Evolutionary conservation across 129 eudicot species (phyloP).

Genomic region (Ambrosia trifida): DNA sequence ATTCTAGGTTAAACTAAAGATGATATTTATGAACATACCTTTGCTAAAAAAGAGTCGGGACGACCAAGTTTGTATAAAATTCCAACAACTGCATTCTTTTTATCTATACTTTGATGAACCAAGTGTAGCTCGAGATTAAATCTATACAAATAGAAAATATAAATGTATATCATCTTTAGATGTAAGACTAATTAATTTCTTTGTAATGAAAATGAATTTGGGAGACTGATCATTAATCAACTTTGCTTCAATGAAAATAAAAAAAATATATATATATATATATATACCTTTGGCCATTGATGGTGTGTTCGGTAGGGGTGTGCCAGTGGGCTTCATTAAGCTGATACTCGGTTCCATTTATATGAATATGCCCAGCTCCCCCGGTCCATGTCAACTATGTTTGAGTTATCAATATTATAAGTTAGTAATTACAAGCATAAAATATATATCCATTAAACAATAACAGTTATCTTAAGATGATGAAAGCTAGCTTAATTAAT

Average conservation of each 20-base stretch:
- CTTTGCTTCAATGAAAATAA: neutral
- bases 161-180: too few species aligned
- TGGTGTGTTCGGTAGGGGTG: conserved; percentile 61
- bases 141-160: conserved; percentile 15
- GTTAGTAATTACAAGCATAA: neutral
- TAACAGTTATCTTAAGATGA: neutral
- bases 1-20: neutral
- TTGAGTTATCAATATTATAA: neutral
- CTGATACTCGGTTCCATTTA: conserved; percentile 45
- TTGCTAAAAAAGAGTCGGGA: conserved; percentile 42
- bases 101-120: conserved; percentile 43
- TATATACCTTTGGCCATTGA: conserved; percentile 58
- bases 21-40: conserved; percentile 29
- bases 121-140: conserved; percentile 53
- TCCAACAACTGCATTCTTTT: conserved; percentile 50
- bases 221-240: neutral
- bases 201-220: neutral
- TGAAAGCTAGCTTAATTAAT: neutral
- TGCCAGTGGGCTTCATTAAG: conserved; percentile 63
- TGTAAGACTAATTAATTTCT: too few species aligned
- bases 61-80: conserved; percentile 53
- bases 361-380: conserved; percentile 45
- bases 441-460: neutral
- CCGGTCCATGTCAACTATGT: conserved; percentile 40
- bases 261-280: too few species aligned